Percentiles rank a stretch among this genome's conserved stretches.
These are phyloP conservation scores for Talaromyces sp. DNA, from an alignment of 2,329 filamentous ascomycete species.

Conservation along the genomic window DNA sequence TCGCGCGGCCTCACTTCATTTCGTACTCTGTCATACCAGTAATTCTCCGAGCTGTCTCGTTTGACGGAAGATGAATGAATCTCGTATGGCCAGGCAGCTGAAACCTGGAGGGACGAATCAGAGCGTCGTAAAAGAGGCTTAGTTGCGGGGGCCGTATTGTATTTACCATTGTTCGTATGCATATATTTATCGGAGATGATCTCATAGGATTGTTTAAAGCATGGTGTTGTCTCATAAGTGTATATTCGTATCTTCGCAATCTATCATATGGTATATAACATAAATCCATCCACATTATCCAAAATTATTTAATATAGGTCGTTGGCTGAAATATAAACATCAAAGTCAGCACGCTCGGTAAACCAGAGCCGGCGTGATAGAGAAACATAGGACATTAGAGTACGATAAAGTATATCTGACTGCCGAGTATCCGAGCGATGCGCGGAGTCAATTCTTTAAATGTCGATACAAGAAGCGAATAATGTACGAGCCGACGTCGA, in stretches of 20 bases:
- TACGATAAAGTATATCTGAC: not conserved
- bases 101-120: not conserved
- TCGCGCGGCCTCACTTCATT: not conserved
- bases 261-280: conserved; percentile 2
- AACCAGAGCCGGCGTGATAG: conserved; percentile 10
- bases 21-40: not conserved
- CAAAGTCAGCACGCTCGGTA: conserved; percentile 9
- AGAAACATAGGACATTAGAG: not conserved
- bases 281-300: conserved; percentile 1
- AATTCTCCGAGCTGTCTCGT: not conserved
- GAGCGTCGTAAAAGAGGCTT: not conserved
- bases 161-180: not conserved
- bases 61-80: not conserved
- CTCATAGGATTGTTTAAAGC: not conserved
- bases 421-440: not conserved
- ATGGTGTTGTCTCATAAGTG: not conserved
- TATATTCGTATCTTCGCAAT: not conserved
- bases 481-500: not conserved
- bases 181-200: not conserved
- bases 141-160: not conserved
- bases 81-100: not conserved
- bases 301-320: not conserved
- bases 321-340: not conserved
- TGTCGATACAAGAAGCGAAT: not conserved
- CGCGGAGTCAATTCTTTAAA: not conserved